phyloP scores from a whole-genome alignment of 2,329 filamentous ascomycete genomes.

The Sclerotinia nivalis region DNA sequence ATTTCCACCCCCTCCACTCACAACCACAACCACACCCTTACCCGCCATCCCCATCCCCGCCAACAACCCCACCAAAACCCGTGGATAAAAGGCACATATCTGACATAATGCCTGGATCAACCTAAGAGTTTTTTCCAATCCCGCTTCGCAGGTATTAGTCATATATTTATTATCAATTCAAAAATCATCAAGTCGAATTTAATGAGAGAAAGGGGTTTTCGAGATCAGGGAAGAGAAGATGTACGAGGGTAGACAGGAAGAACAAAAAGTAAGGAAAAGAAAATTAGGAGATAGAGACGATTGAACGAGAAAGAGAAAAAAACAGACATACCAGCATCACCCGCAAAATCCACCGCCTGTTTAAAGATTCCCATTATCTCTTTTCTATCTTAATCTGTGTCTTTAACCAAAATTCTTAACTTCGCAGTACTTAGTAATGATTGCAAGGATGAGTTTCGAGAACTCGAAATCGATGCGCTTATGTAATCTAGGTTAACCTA shows the following conservation, averaged over 20 bases:
- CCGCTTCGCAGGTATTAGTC: conserved; percentile 45
- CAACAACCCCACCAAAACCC: background rate
- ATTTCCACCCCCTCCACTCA: background rate
- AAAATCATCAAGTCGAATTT: too few relatives aligned
- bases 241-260: too few relatives aligned
- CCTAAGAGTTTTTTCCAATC: conserved; percentile 61
- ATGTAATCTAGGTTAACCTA: background rate
- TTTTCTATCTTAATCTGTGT: too few relatives aligned
- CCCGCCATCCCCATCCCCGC: conserved; percentile 41
- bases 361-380: conserved; percentile 23
- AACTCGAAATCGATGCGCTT: background rate
- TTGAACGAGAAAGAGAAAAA: too few relatives aligned
- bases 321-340: conserved; percentile 32
- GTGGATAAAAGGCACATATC: conserved; percentile 50
- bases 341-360: conserved; percentile 34
- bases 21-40: too few relatives aligned
- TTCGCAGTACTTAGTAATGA: background rate
- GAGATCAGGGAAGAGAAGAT: background rate
- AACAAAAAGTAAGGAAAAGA: too few relatives aligned
- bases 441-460: background rate
- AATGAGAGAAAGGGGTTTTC: background rate
- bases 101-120: conserved; percentile 55
- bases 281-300: background rate
- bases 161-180: background rate
- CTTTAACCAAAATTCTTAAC: too few relatives aligned